Evolutionary conservation across 2,329 filamentous ascomycete species (phyloP), one percentile per base, ranked within the genome.

Genomic region (Leptoxyphium fumago): DNA sequence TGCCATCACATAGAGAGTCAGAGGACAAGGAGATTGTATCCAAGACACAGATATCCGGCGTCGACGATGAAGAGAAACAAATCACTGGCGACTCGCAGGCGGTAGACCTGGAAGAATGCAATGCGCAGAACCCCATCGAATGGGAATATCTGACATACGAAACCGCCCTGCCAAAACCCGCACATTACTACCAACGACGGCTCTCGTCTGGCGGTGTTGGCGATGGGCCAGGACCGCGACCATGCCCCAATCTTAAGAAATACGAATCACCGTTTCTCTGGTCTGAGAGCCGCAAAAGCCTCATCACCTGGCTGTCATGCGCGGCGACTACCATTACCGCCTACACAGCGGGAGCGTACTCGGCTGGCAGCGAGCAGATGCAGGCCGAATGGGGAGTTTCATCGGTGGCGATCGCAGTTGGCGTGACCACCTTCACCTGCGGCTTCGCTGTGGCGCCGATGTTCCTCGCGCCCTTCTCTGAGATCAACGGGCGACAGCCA

Each of bases 391-490:
- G 84, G 64, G 61, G 73, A 2, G 69, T 84, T 1, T 80, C 77
- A 34, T 66, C 69, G 9, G 70, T 82, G n/a, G 78, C 78, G 1
- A 73, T 79, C n/a, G 67, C 82, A 5, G 68, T 78, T 1, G 85
- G 85, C 29, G 84, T 94, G 48, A 93, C 87, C 0, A 75, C 77
- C 0, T 95, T 91, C 61, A 91, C 84, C 39, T 56, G 73, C 29
- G 87, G 88, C 2, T 94, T 94, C 52, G 85, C 74, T 0, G 62
- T 87, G 18, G 82, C 84, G 0, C 88, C 88, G 0, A 94, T 95
- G 87, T 71, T 85, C 1, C 72, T 94, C 0, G 88, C 88, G 0
- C 88, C 88, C 0, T 81, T 94, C 51, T 86, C 81, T 1, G 88
- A 95, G 63, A 81, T 93, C 58, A 86, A 91, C 62, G 88, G 88